These are phyloP conservation scores for Stachybotrys chartarum DNA, from an alignment of 2,329 filamentous ascomycete species.

Conservation along the genomic window DNA sequence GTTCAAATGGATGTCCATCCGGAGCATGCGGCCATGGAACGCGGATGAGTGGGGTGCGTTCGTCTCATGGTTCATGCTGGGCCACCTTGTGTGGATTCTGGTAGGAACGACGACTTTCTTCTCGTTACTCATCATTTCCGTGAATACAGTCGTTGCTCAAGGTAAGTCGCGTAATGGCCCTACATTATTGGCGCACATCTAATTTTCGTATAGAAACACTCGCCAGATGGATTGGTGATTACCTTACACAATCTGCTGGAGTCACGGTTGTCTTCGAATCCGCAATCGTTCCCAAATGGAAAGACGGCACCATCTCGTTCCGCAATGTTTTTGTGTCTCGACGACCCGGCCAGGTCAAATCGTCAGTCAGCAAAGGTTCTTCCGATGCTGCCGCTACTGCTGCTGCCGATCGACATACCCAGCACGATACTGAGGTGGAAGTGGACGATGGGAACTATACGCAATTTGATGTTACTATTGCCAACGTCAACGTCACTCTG, in stretches of 20 bases:
- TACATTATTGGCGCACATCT: background rate
- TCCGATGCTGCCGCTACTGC: constrained; percentile 80
- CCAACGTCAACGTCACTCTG: constrained; percentile 90
- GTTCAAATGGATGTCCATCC: constrained; percentile 97
- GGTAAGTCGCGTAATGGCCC: constrained; percentile 37
- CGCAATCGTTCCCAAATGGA: constrained; percentile 94
- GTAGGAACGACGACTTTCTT: constrained; percentile 96
- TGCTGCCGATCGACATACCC: constrained; percentile 58
- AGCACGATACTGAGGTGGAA: constrained; percentile 22
- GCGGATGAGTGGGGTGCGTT: constrained; percentile 94
- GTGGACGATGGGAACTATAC: constrained; percentile 92
- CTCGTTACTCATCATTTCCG: constrained; percentile 79
- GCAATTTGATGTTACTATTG: constrained; percentile 91
- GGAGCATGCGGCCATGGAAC: constrained; percentile 90
- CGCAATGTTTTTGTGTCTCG: constrained; percentile 94
- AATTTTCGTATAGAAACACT: constrained; percentile 61
- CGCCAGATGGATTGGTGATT: constrained; percentile 89
- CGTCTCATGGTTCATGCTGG: constrained; percentile 86
- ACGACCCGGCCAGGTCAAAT: constrained; percentile 72
- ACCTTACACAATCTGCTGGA: constrained; percentile 87
- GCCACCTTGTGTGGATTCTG: constrained; percentile 92
- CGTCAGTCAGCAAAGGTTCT: constrained; percentile 88
- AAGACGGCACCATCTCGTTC: constrained; percentile 90
- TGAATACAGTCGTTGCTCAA: constrained; percentile 96
- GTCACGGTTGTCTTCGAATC: constrained; percentile 95